These are phyloP conservation scores for Trichoderma koningii DNA, from an alignment of 2,329 filamentous ascomycete genomes.

Conservation along the genomic window DNA sequence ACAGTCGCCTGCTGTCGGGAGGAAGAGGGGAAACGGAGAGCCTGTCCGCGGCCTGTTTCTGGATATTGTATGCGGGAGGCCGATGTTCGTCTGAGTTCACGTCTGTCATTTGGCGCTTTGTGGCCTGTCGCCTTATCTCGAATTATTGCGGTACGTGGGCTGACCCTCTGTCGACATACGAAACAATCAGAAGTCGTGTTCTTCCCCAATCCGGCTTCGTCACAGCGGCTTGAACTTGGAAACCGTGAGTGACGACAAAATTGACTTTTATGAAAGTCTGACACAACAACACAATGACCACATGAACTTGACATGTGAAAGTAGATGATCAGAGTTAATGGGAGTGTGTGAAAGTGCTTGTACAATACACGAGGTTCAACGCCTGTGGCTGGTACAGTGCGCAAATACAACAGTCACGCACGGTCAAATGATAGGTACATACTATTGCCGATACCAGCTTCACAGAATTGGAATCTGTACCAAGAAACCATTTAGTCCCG, in stretches of 20 bases:
- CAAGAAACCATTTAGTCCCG: background rate
- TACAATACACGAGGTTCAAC: background rate
- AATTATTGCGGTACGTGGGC: background rate
- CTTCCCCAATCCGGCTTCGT: background rate
- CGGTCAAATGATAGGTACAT: background rate
- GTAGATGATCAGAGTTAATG: no score
- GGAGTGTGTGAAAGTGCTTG: no score
- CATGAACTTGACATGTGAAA: background rate
- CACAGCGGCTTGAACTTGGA: background rate
- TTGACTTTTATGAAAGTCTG: no score
- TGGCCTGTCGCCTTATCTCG: no score
- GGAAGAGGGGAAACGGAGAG: constrained; percentile 6
- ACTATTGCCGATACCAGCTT: background rate
- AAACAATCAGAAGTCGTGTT: no score
- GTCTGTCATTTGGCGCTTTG: background rate
- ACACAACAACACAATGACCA: background rate
- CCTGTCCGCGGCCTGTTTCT: constrained; percentile 9
- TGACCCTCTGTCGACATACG: background rate
- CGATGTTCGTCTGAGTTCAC: background rate
- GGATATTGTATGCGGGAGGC: constrained; percentile 1
- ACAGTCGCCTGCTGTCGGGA: constrained; percentile 6
- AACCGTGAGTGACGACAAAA: no score
- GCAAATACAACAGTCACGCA: background rate
- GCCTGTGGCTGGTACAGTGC: constrained; percentile 12
- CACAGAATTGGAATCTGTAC: background rate